Evolutionary conservation across 208 protist genomes (phyloP).

Genomic region (Spongospora subterranea): DNA sequence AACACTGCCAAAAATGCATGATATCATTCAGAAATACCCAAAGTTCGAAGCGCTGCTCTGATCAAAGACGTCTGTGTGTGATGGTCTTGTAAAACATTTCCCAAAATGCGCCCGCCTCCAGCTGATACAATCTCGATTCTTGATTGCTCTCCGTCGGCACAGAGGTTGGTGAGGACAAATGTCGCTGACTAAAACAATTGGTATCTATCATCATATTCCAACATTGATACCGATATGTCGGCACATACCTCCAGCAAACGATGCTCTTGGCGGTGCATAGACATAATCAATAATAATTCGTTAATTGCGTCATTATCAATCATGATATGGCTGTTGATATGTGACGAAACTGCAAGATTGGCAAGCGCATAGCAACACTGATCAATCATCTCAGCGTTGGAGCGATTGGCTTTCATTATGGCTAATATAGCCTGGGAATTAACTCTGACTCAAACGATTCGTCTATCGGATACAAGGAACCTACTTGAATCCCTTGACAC

Average conservation of each 20-base stretch:
- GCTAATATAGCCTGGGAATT: neutral
- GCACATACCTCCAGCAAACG: neutral
- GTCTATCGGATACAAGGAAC: neutral
- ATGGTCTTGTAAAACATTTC: slow-evolving; percentile 4
- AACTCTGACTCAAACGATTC: neutral
- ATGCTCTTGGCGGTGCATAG: neutral
- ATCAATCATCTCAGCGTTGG: slow-evolving; percentile 2
- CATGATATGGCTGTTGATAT: slow-evolving; percentile 38
- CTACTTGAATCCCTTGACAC: neutral
- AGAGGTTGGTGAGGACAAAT: slow-evolving; percentile 52
- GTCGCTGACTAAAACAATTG: neutral
- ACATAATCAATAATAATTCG: neutral
- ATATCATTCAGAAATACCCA: neutral
- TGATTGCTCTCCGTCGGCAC: slow-evolving; percentile 42
- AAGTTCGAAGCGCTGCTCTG: neutral
- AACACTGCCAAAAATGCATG: neutral
- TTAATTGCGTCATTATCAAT: slow-evolving; percentile 21
- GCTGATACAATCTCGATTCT: slow-evolving; percentile 35
- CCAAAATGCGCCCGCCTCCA: slow-evolving; percentile 39
- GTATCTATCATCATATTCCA: neutral
- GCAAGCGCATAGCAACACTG: slow-evolving; percentile 54
- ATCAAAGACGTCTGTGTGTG: neutral
- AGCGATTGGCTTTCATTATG: neutral
- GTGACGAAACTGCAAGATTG: slow-evolving; percentile 8
- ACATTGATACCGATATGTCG: neutral